A percentile compares a stretch with the other conserved stretches of the same genome.
These are phyloP conservation scores for Seiridium cupressi DNA, from an alignment of 2,329 filamentous ascomycete species.

Conservation along the genomic window DNA sequence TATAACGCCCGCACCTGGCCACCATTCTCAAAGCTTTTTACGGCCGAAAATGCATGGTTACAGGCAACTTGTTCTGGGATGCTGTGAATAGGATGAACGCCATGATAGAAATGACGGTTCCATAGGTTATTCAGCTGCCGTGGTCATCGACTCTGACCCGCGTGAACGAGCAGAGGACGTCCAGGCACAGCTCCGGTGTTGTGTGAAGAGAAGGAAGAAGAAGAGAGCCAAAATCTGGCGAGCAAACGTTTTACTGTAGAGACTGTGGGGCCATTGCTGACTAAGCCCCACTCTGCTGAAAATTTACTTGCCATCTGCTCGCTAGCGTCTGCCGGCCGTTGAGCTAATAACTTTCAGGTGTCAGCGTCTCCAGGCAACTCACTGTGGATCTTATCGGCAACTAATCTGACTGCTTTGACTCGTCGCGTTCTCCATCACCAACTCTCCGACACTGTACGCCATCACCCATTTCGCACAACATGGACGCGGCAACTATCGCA, in stretches of 20 bases:
- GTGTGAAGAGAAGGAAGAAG: slow-evolving; percentile 33
- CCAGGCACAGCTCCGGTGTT: slow-evolving; percentile 81
- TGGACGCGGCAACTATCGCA: slow-evolving; percentile 76
- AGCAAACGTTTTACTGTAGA: slow-evolving; percentile 5
- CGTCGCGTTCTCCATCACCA: background rate
- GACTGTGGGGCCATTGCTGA: slow-evolving; percentile 2
- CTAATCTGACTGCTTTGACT: background rate
- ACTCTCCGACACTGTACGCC: background rate
- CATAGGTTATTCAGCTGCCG: slow-evolving; percentile 76
- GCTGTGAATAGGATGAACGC: slow-evolving; percentile 93
- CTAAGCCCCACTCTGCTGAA: slow-evolving; percentile 1
- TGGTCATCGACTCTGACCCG: slow-evolving; percentile 74
- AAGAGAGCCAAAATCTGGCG: slow-evolving; percentile 16
- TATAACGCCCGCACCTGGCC: slow-evolving; percentile 66
- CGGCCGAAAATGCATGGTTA: slow-evolving; percentile 65
- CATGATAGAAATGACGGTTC: slow-evolving; percentile 71
- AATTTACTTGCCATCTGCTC: background rate
- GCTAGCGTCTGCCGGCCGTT: no score
- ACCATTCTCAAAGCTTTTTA: slow-evolving; percentile 56
- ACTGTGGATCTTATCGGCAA: background rate
- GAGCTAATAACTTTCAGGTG: no score
- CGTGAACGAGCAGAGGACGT: slow-evolving; percentile 62
- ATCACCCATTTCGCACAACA: slow-evolving; percentile 26
- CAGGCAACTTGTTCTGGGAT: slow-evolving; percentile 75
- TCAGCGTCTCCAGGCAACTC: no score